Percentiles rank a stretch among this genome's conserved stretches.
Conservation (phyloP, 75 land plant species). For the Sequoia sempervirens region DNA sequence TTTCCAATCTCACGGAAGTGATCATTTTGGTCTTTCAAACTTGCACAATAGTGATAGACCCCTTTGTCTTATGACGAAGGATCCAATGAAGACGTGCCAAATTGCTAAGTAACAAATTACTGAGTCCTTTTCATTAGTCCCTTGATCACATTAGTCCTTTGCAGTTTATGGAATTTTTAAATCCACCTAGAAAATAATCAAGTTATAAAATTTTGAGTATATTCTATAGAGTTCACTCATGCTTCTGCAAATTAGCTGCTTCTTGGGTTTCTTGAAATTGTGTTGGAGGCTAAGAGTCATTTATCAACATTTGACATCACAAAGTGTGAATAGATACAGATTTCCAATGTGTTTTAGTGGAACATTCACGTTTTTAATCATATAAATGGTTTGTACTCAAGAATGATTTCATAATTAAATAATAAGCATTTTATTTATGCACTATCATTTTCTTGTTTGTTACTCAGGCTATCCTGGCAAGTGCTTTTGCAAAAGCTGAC, state of each 20-base stretch:
- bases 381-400: not conserved
- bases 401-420: not conserved
- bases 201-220: not conserved
- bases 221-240: not conserved
- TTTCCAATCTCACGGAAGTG: not conserved
- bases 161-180: not conserved
- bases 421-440: not conserved
- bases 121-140: not conserved
- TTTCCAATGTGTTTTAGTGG: not conserved
- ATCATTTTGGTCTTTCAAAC: not conserved
- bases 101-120: not conserved
- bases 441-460: not conserved
- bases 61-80: not conserved
- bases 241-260: not conserved
- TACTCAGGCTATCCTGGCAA: constrained; percentile 67
- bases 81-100: not conserved
- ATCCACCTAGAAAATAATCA: not conserved
- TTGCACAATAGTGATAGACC: not conserved
- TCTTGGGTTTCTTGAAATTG: not conserved
- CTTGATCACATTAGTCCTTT: not conserved
- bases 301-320: not conserved
- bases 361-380: not conserved
- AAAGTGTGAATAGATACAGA: not conserved
- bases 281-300: not conserved
- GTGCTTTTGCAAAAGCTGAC: constrained; percentile 58